Evolutionary conservation across 768 basidiomycete species (phyloP), one percentile per base, ranked within the genome.

Genomic region (Lactarius akahatsu): DNA sequence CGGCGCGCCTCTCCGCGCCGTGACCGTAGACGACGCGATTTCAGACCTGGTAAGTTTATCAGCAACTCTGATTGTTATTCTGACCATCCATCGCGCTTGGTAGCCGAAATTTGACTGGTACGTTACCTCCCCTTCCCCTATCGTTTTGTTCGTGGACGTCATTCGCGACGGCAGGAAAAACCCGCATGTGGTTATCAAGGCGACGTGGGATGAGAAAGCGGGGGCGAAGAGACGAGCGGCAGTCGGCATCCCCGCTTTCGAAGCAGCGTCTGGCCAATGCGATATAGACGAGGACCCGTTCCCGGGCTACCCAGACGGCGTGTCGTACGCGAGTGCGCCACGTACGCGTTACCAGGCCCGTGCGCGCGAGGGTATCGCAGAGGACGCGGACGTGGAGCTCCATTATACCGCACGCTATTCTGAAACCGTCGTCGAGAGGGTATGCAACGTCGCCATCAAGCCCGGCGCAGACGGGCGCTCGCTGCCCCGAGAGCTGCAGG

Each of bases 101-200:
- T 28, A 90, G 86, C 86, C 86, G 36, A 78, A 76, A 1, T 92
- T 89, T 76, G 88, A 92, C 63, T 92, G 91, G 91, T 85, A 67
- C 57, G 65, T 63, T 34, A 36, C 36, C 41, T 47, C 16, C 9
- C 20, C 13, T 26, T 28, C 34, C 4, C 32, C 43, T 20, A 15
- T 40, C 38, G 16, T 4, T 28, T 28, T 23, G 28, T 15, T 13
- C 20, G 32, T n/a, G 23, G 26, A 59, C 40, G 30, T 20, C 20
- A 10, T 34, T 34, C 15, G 32, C 13, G 15, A 52, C 20, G 2
- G 15, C 40, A 67, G 66, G 66, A 52, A 64, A 64, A 85, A 86
- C 70, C 89, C 90, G 0, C 82, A 88, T 54, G 9, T 62, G 1
- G 72, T 79, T 9, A 73, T 81, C 45, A 70, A 76, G 2, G 70